Evolutionary conservation across 805 yeast species (phyloP), one percentile per base, ranked within the genome.

Genomic region (Hanseniaspora thailandica): DNA sequence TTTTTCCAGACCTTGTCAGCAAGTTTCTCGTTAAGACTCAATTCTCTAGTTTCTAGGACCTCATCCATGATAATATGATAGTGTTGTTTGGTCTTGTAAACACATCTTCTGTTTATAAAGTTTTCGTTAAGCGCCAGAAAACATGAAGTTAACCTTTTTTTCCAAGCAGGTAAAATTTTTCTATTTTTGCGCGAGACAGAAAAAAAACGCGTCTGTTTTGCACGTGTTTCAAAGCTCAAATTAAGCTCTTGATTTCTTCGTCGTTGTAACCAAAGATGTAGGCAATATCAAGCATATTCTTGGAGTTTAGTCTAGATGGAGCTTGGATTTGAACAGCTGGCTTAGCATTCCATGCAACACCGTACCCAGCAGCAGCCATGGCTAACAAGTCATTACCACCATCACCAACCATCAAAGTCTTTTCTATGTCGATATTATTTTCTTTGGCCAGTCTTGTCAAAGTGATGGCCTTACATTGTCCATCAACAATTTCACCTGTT

Each of bases 341-440:
- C 66, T 93, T 93, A 20, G 97, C 99, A 65, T 87, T 85, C 94
- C 96, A 93, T 0, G 98, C 98, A 52, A 93, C 74, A 20, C 98
- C 98, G 64, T 80, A 84, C 0, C 97, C 97, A 2, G 96, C 96
- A 13, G 69, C 78, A 2, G 71, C 76, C 97, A 93, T 93, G 88
- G 94, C 94, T 44, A 77, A 76, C 63, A 93, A 71, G 69, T 93
- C 99, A 62, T 93, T 93, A 23, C 97, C 96, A 36, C 99, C 99
- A 65, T 93, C 97, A 35, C 97, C 97, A 36, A 90, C 84, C 47
- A 96, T 96, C 45, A 85, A 82, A 1, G 82, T 81, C 4, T 72
- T 63, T 41, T 64, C 64, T 10, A 78, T 68, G 22, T 75, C 76
- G 34, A 84, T 70, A 10, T 66, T 66, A 39, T 73, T 74, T 5